phyloP scores from a whole-genome alignment of 2,329 filamentous ascomycete species.

The Penicillium sp. region DNA sequence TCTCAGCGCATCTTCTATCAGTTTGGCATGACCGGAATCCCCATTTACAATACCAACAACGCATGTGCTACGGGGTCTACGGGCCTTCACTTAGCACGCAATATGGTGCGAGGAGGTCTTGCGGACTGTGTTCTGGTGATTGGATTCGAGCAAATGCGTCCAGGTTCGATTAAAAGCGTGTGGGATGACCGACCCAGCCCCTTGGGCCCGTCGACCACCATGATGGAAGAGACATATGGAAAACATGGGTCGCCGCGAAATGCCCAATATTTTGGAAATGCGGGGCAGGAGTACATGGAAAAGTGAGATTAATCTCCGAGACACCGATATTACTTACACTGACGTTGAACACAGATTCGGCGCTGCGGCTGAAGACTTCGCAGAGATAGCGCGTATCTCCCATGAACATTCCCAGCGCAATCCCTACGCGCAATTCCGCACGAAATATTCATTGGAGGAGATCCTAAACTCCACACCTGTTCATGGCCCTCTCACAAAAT shows the following conservation, averaged over 20 bases:
- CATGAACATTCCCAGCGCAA: slow-evolving; percentile 87
- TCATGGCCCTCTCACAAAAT: slow-evolving; percentile 84
- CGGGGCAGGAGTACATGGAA: slow-evolving; percentile 90
- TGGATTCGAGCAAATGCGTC: slow-evolving; percentile 97
- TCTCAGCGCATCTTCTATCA: slow-evolving; percentile 98
- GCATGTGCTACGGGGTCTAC: slow-evolving; percentile 94
- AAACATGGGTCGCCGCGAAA: slow-evolving; percentile 78
- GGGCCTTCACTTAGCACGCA: slow-evolving; percentile 78
- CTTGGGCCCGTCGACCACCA: slow-evolving; percentile 67
- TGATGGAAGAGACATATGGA: slow-evolving; percentile 81
- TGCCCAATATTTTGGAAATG: slow-evolving; percentile 94
- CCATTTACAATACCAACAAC: slow-evolving; percentile 98
- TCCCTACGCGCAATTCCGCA: slow-evolving; percentile 92
- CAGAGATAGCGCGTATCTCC: slow-evolving; percentile 89
- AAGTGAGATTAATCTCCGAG: slow-evolving; percentile 55
- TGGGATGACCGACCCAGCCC: slow-evolving; percentile 85
- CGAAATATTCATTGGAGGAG: slow-evolving; percentile 85
- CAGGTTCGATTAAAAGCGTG: slow-evolving; percentile 75
- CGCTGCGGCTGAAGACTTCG: slow-evolving; percentile 80
- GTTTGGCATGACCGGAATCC: slow-evolving; percentile 94
- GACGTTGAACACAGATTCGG: slow-evolving; percentile 63
- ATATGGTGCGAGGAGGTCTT: slow-evolving; percentile 75
- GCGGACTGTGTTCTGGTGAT: slow-evolving; percentile 88
- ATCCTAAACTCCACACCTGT: slow-evolving; percentile 75
- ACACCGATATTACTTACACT: background rate